Conservation (phyloP, 371 early-diverging fungal species). For the Lichtheimia corymbifera region DNA sequence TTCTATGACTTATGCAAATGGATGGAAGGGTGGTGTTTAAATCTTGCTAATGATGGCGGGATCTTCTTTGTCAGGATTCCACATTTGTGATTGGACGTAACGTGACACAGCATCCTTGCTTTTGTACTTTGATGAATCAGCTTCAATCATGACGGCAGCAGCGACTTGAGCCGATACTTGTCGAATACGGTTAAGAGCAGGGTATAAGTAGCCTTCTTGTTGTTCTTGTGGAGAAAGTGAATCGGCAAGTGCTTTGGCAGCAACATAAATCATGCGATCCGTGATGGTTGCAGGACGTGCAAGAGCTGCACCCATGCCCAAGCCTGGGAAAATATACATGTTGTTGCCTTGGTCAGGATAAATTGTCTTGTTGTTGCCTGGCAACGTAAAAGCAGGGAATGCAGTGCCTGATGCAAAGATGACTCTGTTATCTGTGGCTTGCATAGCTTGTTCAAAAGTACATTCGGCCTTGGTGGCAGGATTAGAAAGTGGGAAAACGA, state of each 20-base stretch:
- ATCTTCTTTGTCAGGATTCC: constrained; percentile 7
- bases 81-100: constrained; percentile 7
- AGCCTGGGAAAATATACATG: constrained; percentile 90
- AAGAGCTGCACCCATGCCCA: constrained; percentile 83
- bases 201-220: constrained; percentile 73
- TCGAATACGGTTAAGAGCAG: constrained; percentile 81
- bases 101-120: constrained; percentile 5
- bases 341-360: constrained; percentile 80
- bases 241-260: constrained; percentile 78
- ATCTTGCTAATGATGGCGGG: not conserved
- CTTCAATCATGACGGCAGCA: constrained; percentile 69
- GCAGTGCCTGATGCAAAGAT: constrained; percentile 96
- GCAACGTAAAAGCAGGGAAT: constrained; percentile 77
- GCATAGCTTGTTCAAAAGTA: constrained; percentile 88
- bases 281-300: constrained; percentile 69
- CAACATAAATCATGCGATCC: constrained; percentile 76
- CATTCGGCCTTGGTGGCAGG: constrained; percentile 89
- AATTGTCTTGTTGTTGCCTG: constrained; percentile 41
- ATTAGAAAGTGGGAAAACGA: constrained; percentile 94
- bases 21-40: not conserved
- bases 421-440: constrained; percentile 75
- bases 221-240: constrained; percentile 71
- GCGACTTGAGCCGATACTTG: constrained; percentile 76
- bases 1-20: not conserved
- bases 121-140: constrained; percentile 17